phyloP scores from a whole-genome alignment of 768 basidiomycete genomes.

The Podaxis sp. region DNA sequence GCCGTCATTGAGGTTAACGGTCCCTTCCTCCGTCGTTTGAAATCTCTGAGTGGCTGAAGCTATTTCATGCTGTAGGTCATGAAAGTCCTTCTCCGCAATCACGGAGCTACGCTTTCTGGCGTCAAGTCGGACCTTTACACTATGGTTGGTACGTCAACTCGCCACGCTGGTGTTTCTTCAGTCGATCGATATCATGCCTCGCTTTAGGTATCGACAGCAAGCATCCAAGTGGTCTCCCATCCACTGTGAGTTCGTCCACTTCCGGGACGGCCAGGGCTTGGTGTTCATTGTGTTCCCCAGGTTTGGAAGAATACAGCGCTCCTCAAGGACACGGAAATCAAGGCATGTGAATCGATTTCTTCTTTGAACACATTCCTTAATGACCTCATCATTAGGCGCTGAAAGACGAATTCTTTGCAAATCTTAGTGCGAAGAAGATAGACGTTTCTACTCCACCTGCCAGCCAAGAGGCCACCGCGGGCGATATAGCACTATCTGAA shows the following conservation, averaged over 20 bases:
- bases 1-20: slow-evolving; percentile 50
- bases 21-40: neutral
- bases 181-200: neutral
- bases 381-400: slow-evolving; percentile 42
- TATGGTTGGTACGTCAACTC: slow-evolving; percentile 41
- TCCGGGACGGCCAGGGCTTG: too few species aligned
- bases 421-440: slow-evolving; percentile 35
- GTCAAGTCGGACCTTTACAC: slow-evolving; percentile 78
- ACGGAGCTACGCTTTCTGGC: slow-evolving; percentile 63
- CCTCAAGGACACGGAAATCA: slow-evolving; percentile 59
- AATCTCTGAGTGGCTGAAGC: neutral
- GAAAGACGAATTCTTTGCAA: slow-evolving; percentile 61
- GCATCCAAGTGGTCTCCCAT: slow-evolving; percentile 69
- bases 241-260: slow-evolving; percentile 51
- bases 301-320: slow-evolving; percentile 68
- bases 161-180: neutral
- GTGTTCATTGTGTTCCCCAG: slow-evolving; percentile 31
- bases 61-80: slow-evolving; percentile 50
- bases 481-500: neutral
- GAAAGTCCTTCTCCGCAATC: slow-evolving; percentile 63
- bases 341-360: slow-evolving; percentile 37
- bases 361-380: slow-evolving; percentile 1
- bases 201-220: slow-evolving; percentile 69
- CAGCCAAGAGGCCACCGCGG: slow-evolving; percentile 4
- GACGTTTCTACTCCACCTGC: neutral